These are phyloP conservation scores for Euphorbia lathyris DNA, from an alignment of 345 rosid genomes.

Conservation along the genomic window DNA sequence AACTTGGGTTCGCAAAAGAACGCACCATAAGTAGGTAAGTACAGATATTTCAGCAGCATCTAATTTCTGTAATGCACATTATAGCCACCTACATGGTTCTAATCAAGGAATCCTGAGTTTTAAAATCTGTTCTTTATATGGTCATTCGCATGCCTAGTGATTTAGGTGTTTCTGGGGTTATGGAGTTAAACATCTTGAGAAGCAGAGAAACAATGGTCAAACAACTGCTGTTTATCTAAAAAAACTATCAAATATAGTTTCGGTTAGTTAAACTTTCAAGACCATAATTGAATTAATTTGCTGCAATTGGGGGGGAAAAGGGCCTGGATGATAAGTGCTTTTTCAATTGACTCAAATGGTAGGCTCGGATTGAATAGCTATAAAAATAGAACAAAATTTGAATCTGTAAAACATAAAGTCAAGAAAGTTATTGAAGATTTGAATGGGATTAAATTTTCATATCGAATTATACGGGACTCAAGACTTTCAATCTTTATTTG, in stretches of 20 bases:
- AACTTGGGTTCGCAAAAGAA: constrained; percentile 93
- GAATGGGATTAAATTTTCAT: neutral
- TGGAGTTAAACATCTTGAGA: neutral
- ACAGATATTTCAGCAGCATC: neutral
- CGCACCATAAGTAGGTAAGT: constrained; percentile 90
- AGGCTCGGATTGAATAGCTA: neutral
- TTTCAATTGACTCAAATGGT: too few relatives aligned
- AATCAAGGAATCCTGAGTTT: neutral
- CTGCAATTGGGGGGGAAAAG: too few relatives aligned
- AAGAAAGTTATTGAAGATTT: neutral
- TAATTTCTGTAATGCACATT: neutral
- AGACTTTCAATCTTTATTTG: too few relatives aligned
- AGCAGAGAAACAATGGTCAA: neutral
- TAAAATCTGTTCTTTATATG: neutral
- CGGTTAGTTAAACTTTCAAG: neutral
- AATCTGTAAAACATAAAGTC: neutral
- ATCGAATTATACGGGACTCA: neutral
- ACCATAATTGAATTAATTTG: neutral
- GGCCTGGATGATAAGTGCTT: too few relatives aligned
- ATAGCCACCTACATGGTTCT: neutral
- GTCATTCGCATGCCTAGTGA: neutral
- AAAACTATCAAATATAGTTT: too few relatives aligned
- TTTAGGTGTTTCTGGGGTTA: neutral
- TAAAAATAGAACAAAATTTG: neutral
- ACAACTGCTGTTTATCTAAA: neutral